Conservation (phyloP, 108 stramenopile species). For the Nannochloropsis granulata region DNA sequence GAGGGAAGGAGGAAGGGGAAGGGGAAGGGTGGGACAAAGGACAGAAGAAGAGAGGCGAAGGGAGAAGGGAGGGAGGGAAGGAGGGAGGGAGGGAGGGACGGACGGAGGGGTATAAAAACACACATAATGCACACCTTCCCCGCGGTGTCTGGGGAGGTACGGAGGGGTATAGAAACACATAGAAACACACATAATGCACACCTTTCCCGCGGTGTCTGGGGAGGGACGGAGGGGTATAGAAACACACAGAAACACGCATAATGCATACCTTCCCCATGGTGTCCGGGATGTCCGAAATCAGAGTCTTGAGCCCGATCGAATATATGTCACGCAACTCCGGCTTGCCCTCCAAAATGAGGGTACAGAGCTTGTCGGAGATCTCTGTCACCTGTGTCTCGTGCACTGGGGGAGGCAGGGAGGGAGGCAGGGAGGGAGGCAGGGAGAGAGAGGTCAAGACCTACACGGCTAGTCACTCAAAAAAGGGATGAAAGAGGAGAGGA, state of each 20-base stretch:
- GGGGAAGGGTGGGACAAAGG: background rate
- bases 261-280: constrained; percentile 46
- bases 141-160: no score
- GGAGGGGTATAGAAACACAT: no score
- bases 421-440: background rate
- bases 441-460: background rate
- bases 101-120: no score
- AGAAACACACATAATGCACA: no score
- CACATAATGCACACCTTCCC: no score
- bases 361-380: constrained; percentile 62
- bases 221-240: no score
- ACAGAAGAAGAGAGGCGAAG: background rate
- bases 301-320: constrained; percentile 87
- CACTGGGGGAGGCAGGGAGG: background rate
- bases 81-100: no score
- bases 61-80: background rate
- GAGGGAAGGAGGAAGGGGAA: background rate
- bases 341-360: constrained; percentile 80
- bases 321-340: constrained; percentile 90
- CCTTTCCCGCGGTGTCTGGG: no score
- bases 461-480: background rate
- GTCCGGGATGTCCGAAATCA: constrained; percentile 72
- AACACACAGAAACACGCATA: no score
- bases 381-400: constrained; percentile 29
- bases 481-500: background rate